Evolutionary conservation across 2,329 filamentous ascomycete genomes (phyloP).

Genomic region (Aspergillus costaricaensis): DNA sequence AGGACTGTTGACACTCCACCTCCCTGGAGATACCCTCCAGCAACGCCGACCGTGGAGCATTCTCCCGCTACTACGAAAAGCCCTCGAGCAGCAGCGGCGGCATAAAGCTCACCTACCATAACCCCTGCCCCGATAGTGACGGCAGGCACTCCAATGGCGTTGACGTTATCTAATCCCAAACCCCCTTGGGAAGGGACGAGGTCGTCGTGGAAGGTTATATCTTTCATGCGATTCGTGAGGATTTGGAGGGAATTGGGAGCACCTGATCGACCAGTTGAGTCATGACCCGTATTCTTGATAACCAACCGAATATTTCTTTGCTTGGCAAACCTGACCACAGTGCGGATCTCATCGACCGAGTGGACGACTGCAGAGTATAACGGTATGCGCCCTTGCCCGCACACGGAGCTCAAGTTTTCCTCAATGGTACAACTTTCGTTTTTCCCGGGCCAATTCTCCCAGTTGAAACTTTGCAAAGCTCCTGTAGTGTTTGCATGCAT

Average conservation of each 20-base stretch:
- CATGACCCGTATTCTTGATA: slow-evolving; percentile 23
- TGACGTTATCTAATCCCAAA: no score
- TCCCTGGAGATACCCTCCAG: slow-evolving; percentile 43
- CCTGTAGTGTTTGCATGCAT: neutral
- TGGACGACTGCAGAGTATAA: slow-evolving; percentile 40
- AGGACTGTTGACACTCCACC: slow-evolving; percentile 46
- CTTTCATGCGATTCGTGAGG: slow-evolving; percentile 24
- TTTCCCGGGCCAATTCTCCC: slow-evolving; percentile 41
- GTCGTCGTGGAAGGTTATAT: slow-evolving; percentile 7
- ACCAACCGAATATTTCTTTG: slow-evolving; percentile 20
- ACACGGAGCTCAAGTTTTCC: slow-evolving; percentile 24
- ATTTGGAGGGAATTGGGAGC: slow-evolving; percentile 36
- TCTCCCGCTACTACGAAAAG: slow-evolving; percentile 11
- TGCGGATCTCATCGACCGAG: slow-evolving; percentile 36
- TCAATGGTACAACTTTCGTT: slow-evolving; percentile 43
- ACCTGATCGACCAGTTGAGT: slow-evolving; percentile 20
- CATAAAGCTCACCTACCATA: slow-evolving; percentile 10
- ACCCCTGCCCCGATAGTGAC: slow-evolving; percentile 16
- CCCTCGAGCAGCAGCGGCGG: neutral
- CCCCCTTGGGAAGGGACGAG: neutral
- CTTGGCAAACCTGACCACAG: slow-evolving; percentile 41
- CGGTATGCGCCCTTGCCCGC: slow-evolving; percentile 40
- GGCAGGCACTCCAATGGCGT: neutral
- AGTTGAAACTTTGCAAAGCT: slow-evolving; percentile 42
- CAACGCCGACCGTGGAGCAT: slow-evolving; percentile 21